A percentile compares a stretch with the other conserved stretches of the same genome.
These are phyloP conservation scores for Solanum habrochaites DNA, from an alignment of 257 asterid species.

Conservation along the genomic window DNA sequence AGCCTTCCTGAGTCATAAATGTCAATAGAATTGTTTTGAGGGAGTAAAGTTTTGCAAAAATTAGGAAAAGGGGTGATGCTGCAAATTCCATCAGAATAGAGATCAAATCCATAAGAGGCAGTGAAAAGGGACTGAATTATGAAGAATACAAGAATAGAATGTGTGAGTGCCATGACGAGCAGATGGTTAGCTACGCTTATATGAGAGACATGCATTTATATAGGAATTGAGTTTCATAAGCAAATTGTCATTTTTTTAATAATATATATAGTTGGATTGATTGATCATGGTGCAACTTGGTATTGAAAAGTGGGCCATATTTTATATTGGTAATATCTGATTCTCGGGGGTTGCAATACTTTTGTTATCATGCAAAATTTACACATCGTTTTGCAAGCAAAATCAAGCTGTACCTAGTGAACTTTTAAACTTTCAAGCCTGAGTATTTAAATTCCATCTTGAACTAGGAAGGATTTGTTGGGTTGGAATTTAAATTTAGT, in stretches of 20 bases:
- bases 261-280: neutral
- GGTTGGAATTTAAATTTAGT: neutral
- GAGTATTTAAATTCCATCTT: neutral
- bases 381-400: neutral
- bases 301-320: neutral
- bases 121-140: neutral
- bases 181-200: neutral
- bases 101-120: neutral
- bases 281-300: neutral
- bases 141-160: neutral
- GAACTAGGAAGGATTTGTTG: neutral
- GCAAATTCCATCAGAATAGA: slow-evolving; percentile 7
- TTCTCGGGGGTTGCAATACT: neutral
- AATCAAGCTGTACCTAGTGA: neutral
- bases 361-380: neutral
- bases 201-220: neutral
- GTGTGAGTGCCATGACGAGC: neutral
- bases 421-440: neutral
- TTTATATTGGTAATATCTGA: neutral
- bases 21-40: slow-evolving; percentile 7
- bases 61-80: slow-evolving; percentile 5
- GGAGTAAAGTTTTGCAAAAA: slow-evolving; percentile 7
- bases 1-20: slow-evolving; percentile 10
- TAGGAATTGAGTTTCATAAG: neutral
- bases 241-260: neutral